Conservation (phyloP, 345 rosid genomes). For the Pugionium cornutum region DNA sequence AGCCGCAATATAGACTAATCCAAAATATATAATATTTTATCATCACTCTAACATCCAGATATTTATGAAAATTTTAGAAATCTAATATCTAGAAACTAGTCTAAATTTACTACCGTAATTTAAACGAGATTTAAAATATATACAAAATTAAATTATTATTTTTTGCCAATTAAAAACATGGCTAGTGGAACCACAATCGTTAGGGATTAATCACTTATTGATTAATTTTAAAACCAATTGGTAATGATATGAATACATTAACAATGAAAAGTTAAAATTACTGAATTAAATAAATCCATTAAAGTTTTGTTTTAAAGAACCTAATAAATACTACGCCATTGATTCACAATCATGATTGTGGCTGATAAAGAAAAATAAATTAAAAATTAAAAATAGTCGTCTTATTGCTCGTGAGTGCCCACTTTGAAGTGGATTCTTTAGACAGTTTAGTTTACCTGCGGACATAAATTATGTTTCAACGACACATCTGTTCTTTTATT, state of each 20-base stretch:
- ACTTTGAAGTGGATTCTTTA: constrained; percentile 32
- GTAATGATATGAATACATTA: background rate
- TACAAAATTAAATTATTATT: too few species aligned
- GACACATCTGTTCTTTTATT: constrained; percentile 19
- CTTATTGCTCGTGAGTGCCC: constrained; percentile 35
- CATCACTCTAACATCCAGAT: too few species aligned
- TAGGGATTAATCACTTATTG: background rate
- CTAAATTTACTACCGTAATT: too few species aligned
- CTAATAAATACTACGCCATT: constrained; percentile 15
- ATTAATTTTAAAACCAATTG: background rate
- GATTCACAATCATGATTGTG: constrained; percentile 28
- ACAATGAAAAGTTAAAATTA: background rate
- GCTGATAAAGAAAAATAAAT: constrained; percentile 19
- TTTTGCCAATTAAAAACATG: background rate
- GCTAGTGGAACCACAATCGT: background rate
- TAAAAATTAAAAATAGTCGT: background rate
- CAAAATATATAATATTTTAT: too few species aligned
- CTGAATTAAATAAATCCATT: background rate
- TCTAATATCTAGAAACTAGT: too few species aligned
- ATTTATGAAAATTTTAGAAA: too few species aligned
- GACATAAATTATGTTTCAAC: constrained; percentile 24
- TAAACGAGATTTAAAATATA: too few species aligned
- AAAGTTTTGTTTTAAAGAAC: background rate
- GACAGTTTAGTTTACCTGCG: constrained; percentile 22
- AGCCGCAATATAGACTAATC: too few species aligned